These are phyloP conservation scores for Leishmania tarentolae DNA, from an alignment of 208 protist species.

Conservation along the genomic window DNA sequence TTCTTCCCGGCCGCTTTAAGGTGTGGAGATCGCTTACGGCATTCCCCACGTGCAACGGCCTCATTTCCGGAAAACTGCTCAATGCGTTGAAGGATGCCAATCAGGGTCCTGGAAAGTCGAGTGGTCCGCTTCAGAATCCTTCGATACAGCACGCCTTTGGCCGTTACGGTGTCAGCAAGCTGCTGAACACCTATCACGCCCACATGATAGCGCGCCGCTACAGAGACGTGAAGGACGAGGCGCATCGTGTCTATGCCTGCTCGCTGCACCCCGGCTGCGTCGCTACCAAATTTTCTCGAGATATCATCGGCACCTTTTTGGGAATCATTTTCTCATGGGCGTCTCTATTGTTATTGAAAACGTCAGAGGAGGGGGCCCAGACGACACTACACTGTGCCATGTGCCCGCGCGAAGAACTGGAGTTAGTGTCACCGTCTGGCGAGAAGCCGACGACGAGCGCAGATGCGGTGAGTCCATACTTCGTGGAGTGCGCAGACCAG, in stretches of 20 bases:
- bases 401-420: slow-evolving; percentile 75
- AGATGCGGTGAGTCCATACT: slow-evolving; percentile 73
- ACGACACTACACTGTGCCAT: slow-evolving; percentile 88
- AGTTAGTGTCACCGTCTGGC: slow-evolving; percentile 44
- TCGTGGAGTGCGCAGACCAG: slow-evolving; percentile 83
- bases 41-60: slow-evolving; percentile 18
- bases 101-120: slow-evolving; percentile 36
- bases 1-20: slow-evolving; percentile 35
- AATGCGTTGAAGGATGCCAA: slow-evolving; percentile 66
- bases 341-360: slow-evolving; percentile 25
- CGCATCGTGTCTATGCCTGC: slow-evolving; percentile 60
- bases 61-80: slow-evolving; percentile 52
- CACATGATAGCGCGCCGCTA: slow-evolving; percentile 77
- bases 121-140: slow-evolving; percentile 41
- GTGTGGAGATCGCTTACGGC: slow-evolving; percentile 10
- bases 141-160: slow-evolving; percentile 44
- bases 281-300: slow-evolving; percentile 65
- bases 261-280: slow-evolving; percentile 86
- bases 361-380: slow-evolving; percentile 75
- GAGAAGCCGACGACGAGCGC: slow-evolving; percentile 14
- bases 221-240: slow-evolving; percentile 4
- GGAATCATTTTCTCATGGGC: slow-evolving; percentile 25
- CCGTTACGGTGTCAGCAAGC: slow-evolving; percentile 87
- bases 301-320: slow-evolving; percentile 37
- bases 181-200: slow-evolving; percentile 85